Evolutionary conservation across 176 grass and related monocot genomes (phyloP), one percentile per base, ranked within the genome.

Genomic region (Phoenix roebelenii): DNA sequence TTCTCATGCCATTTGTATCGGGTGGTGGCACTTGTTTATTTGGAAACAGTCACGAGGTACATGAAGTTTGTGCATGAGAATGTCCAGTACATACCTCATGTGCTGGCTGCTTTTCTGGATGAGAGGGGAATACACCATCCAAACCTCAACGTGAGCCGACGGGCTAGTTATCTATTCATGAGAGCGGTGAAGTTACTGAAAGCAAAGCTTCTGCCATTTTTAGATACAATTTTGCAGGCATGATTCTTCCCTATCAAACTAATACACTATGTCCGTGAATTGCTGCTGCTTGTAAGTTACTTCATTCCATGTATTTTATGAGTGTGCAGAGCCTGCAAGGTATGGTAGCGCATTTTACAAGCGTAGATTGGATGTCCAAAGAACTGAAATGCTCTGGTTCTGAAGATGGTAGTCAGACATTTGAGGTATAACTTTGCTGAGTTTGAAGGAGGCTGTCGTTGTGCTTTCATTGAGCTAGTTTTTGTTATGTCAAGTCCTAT

Each of bases 341-440:
- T 85, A 78, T 69, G 29, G 75, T 98, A 59, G 71, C 73, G 48
- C 71, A 76, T 48, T 92, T 92, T 72, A 76, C 86, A 60, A 58
- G 58, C 66, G 80, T 66, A 64, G 65, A 76, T 51, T 92, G 81
- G 77, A 60, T 26, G 44, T 76, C 75, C 23, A 92, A 85, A 79
- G 73, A 85, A 65, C n/a, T 54, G 23, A 92, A 83, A 25, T 58
- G 61, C 49, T 60, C 87, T 76, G 77, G 76, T 79, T 85, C 87
- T 48, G 93, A 98, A 81, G 93, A 92, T 23, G 93, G 93, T 44
- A 98, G 87, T 72, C 93, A 98, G 67, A 88, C 73, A 70, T 98
- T 98, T 76, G 87, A 98, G 87, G 93, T 98, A 58, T 52, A 20
- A 7, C 63, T 64, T 72, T 28, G 22, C 64, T 67, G 61, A 71